These are phyloP conservation scores for Tetrapyrgos nigripes DNA, from an alignment of 1,284 basidiomycete species.

Conservation along the genomic window DNA sequence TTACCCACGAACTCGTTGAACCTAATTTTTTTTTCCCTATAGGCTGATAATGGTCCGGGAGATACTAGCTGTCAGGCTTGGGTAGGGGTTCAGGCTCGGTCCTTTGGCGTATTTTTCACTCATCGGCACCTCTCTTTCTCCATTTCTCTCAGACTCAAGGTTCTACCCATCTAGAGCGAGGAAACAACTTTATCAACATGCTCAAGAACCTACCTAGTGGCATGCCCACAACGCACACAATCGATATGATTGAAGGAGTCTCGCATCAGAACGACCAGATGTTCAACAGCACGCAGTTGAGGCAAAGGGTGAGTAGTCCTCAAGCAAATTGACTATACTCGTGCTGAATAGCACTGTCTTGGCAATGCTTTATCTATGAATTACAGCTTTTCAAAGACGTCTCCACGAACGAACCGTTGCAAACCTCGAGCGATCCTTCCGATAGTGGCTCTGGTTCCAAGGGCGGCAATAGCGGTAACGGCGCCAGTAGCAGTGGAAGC, in stretches of 20 bases:
- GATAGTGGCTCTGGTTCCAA: too few species aligned
- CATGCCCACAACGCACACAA: conserved; percentile 11
- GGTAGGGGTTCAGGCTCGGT: neutral
- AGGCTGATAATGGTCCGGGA: conserved; percentile 15
- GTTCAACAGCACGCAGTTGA: neutral
- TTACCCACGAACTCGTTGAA: neutral
- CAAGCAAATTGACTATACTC: too few species aligned
- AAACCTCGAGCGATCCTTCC: too few species aligned
- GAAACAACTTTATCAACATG: conserved; percentile 17
- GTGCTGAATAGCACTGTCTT: too few species aligned
- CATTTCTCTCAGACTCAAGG: conserved; percentile 13
- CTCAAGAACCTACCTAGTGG: conserved; percentile 8
- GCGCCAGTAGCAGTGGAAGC: too few species aligned
- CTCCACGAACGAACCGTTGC: neutral
- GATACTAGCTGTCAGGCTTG: conserved; percentile 16
- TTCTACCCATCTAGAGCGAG: conserved; percentile 14
- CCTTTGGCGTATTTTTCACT: neutral
- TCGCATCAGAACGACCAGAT: conserved; percentile 17
- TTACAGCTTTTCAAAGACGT: neutral
- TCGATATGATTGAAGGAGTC: conserved; percentile 15
- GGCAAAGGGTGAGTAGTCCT: neutral
- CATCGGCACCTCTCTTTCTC: neutral
- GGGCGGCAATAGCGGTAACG: too few species aligned
- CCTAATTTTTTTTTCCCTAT: neutral
- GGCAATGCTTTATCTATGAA: neutral